These are phyloP conservation scores for Arctium minus DNA, from an alignment of 129 eudicot genomes.

Conservation along the genomic window DNA sequence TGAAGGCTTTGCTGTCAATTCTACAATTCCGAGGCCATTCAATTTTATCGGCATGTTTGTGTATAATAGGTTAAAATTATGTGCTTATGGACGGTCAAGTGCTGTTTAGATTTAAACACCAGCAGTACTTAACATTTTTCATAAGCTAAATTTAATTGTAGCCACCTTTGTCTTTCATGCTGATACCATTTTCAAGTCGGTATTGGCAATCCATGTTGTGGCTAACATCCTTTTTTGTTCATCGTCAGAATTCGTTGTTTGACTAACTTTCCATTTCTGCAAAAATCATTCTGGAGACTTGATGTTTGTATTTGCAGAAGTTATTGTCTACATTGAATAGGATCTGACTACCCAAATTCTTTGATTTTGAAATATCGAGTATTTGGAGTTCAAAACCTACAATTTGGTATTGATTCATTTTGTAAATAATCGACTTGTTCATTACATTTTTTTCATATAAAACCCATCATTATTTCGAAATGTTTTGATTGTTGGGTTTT, in stretches of 20 bases:
- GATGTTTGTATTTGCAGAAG: neutral
- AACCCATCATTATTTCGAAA: no score
- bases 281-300: no score
- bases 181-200: neutral
- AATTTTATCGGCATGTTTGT: neutral
- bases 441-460: neutral
- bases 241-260: neutral
- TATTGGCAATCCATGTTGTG: neutral
- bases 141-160: neutral
- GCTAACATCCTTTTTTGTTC: neutral
- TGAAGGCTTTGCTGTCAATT: conserved; percentile 4
- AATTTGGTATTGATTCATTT: neutral
- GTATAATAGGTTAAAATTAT: neutral
- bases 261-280: neutral
- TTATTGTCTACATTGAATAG: neutral
- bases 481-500: neutral
- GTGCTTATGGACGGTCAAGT: neutral
- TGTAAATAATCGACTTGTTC: neutral
- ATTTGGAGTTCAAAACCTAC: neutral
- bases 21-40: neutral
- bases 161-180: neutral
- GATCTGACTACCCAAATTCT: neutral
- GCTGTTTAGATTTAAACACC: neutral
- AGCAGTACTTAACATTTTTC: neutral
- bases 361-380: neutral